These are phyloP conservation scores for Podospora australis DNA, from an alignment of 495 filamentous ascomycete genomes.

Conservation along the genomic window DNA sequence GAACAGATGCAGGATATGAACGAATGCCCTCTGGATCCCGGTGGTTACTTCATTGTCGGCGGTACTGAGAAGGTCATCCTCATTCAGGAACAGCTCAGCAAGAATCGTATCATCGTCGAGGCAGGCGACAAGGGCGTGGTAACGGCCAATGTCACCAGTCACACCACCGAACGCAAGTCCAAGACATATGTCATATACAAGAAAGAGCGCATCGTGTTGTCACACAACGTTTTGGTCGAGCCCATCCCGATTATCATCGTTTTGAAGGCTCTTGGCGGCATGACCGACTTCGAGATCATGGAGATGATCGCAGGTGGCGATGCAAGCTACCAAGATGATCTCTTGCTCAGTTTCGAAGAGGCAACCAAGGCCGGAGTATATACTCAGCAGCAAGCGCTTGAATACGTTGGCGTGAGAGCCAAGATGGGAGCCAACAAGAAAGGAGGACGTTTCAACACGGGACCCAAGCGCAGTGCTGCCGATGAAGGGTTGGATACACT, in stretches of 20 bases:
- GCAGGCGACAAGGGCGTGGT: conserved; percentile 79
- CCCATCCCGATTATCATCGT: conserved; percentile 87
- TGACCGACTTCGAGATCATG: conserved; percentile 90
- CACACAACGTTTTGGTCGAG: conserved; percentile 88
- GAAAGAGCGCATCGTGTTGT: conserved; percentile 81
- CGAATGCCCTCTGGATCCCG: conserved; percentile 92
- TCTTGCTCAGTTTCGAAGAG: conserved; percentile 91
- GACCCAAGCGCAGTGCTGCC: conserved; percentile 57
- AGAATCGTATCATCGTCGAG: conserved; percentile 97
- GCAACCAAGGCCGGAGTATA: conserved; percentile 70
- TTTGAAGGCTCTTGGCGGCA: conserved; percentile 88
- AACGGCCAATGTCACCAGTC: conserved; percentile 97
- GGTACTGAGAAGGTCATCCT: conserved; percentile 95
- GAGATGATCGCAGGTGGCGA: conserved; percentile 81
- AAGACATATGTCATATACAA: conserved; percentile 93
- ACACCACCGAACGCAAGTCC: conserved; percentile 92
- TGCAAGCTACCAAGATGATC: conserved; percentile 82
- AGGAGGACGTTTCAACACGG: conserved; percentile 27
- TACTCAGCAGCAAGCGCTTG: conserved; percentile 90
- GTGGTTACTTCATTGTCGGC: conserved; percentile 87
- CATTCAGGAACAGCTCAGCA: conserved; percentile 95
- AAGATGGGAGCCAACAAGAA: conserved; percentile 67
- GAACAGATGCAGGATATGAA: conserved; percentile 78
- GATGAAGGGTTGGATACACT: conserved; percentile 90
- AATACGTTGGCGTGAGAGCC: conserved; percentile 78